phyloP scores from a whole-genome alignment of 176 grass and related monocot genomes.

The Neostapfia colusana region DNA sequence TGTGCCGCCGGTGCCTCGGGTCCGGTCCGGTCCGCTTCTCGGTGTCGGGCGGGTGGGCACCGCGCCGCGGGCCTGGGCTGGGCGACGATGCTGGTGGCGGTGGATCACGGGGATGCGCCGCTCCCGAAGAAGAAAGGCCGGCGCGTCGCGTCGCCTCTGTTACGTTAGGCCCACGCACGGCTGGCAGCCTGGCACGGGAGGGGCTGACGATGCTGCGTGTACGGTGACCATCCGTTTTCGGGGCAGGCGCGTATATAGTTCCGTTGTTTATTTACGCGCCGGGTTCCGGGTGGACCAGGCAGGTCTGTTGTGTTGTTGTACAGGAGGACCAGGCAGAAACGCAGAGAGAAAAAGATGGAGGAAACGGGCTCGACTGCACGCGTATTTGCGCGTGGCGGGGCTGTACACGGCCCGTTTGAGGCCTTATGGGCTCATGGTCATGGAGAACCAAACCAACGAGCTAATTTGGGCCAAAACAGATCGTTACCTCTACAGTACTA shows the following conservation, averaged over 20 bases:
- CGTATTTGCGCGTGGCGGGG: neutral
- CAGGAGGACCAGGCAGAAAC: too few relatives aligned
- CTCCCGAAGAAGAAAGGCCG: too few relatives aligned
- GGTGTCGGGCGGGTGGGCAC: too few relatives aligned
- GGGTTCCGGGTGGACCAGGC: too few relatives aligned
- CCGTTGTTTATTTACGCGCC: neutral
- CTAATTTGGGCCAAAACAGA: neutral
- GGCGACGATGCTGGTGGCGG: neutral
- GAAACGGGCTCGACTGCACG: neutral
- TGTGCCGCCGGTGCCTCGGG: neutral
- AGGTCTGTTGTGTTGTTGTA: too few relatives aligned
- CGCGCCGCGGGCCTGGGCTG: neutral
- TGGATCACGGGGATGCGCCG: constrained; percentile 2
- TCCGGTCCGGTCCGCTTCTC: neutral
- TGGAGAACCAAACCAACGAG: neutral
- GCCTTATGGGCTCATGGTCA: neutral
- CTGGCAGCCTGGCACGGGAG: too few relatives aligned
- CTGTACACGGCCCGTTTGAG: neutral
- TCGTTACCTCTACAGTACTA: too few relatives aligned
- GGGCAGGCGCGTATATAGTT: neutral
- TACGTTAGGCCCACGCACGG: too few relatives aligned
- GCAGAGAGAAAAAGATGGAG: neutral
- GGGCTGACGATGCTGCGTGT: too few relatives aligned
- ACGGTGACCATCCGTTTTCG: neutral
- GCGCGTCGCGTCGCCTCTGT: too few relatives aligned